phyloP scores from a whole-genome alignment of 768 basidiomycete species.

The Mrakia blollopis region DNA sequence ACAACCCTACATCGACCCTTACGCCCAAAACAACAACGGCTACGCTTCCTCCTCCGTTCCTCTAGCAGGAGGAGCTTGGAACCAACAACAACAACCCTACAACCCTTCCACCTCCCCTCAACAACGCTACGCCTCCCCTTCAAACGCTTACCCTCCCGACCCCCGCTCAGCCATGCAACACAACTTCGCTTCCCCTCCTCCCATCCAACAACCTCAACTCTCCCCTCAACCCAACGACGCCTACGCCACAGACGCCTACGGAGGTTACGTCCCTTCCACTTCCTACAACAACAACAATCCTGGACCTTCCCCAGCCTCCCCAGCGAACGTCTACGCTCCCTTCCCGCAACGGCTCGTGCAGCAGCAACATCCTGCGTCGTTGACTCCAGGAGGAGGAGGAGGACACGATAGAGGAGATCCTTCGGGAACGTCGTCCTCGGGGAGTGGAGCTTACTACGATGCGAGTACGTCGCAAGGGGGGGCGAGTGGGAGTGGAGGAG shows the following conservation, averaged over 20 bases:
- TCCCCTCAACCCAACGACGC: neutral
- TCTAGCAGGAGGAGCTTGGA: neutral
- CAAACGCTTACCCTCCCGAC: neutral
- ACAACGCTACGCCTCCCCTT: neutral
- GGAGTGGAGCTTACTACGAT: slow-evolving; percentile 12
- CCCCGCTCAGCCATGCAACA: slow-evolving; percentile 5
- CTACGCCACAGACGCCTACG: slow-evolving; percentile 8
- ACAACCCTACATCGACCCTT: slow-evolving; percentile 4
- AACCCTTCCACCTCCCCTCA: neutral
- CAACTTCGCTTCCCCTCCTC: slow-evolving; percentile 14
- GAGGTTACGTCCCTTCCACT: neutral
- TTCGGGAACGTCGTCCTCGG: neutral
- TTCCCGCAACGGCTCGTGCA: neutral
- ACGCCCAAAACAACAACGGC: neutral
- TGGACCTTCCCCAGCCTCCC: neutral
- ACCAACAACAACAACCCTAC: neutral
- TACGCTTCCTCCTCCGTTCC: neutral
- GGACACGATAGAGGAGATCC: neutral
- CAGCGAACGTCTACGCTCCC: slow-evolving; percentile 1
- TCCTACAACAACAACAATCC: neutral
- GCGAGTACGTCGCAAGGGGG: neutral
- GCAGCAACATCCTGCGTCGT: neutral
- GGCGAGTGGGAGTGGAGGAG: neutral
- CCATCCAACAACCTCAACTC: neutral
- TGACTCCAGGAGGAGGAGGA: neutral